A percentile compares a stretch with the other conserved stretches of the same genome.
Conservation (phyloP, 257 asterid genomes). For the Avicennia marina region DNA sequence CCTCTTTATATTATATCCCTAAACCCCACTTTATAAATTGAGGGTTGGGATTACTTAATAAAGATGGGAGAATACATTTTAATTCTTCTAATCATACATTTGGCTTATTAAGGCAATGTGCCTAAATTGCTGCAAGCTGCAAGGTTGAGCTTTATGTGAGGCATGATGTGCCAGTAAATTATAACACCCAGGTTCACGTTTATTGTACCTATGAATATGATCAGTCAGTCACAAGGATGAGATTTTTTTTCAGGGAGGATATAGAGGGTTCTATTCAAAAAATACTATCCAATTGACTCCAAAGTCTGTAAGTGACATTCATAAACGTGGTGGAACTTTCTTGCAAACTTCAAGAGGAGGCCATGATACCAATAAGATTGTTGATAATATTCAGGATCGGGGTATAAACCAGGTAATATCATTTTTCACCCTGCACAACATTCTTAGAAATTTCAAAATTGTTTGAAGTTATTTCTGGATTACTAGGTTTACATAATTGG, state of each 20-base stretch:
- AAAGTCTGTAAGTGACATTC: conserved; percentile 76
- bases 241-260: conserved; percentile 75
- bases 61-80: no score
- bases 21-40: no score
- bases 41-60: no score
- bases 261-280: conserved; percentile 86
- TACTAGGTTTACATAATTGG: conserved; percentile 94
- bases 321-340: conserved; percentile 93
- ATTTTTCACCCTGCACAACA: conserved; percentile 1
- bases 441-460: conserved; percentile 2
- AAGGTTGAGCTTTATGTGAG: background rate
- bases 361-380: conserved; percentile 88
- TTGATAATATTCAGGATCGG: conserved; percentile 90
- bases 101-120: background rate
- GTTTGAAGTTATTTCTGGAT: conserved; percentile 15
- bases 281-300: conserved; percentile 77
- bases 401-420: conserved; percentile 80
- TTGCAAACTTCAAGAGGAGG: conserved; percentile 97
- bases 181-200: background rate
- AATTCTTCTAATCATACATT: background rate
- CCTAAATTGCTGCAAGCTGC: background rate
- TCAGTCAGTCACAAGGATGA: conserved; percentile 13
- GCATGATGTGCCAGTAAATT: background rate
- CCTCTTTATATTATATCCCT: no score
- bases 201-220: background rate